Base-by-base conservation (phyloP, 225 moss, liverwort and hornwort genomes). In the Asterella californica region DNA sequence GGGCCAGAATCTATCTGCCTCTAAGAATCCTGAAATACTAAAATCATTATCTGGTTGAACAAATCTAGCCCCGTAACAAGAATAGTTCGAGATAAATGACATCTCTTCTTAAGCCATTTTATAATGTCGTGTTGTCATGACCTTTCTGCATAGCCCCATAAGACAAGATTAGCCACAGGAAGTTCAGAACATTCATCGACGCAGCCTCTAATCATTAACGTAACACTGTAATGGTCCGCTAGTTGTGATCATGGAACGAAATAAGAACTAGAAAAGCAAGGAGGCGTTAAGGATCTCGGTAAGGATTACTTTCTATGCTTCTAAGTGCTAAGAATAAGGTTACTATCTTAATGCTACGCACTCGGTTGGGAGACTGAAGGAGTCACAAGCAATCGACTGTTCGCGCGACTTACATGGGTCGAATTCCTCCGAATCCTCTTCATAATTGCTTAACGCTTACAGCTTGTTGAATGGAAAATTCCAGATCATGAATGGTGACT, bases 401-500 rank as follows among this genome's bases (percentile, higher is more conserved):
- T 33, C 12, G 15, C 1, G 65, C 32, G 15, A 65, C 65, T 65
- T 65, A 65, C 65, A 17, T 32, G 30, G 33, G 61, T 61, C 61
- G 61, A 61, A 25, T 14, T 33, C 7, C 33, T 65, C 9, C 15
- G 30, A 12, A 33, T 10, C 65, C 57, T 57, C 3, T 14, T 33
- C 32, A 33, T 17, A 5, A 65, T 33, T 14, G 4, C 32, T 29
- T 33, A 32, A 65, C 65, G 33, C 1, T 15, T 65, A 27, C 65
- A 65, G 32, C 65, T 65, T 32, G 32, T 65, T 14, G 65, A 65
- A 33, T 65, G 65, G 65, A 1, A 65, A 65, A 65, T 33, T 32
- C 10, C 30, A 33, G 65, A 65, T 65, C 65, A 14, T 65, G 65
- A 65, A 65, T 65, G 65, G 65, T 65, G 65, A 33, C 65, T 33